Evolutionary conservation across 148 eudicot genomes (phyloP).

Genomic region (Agrostemma githago): DNA sequence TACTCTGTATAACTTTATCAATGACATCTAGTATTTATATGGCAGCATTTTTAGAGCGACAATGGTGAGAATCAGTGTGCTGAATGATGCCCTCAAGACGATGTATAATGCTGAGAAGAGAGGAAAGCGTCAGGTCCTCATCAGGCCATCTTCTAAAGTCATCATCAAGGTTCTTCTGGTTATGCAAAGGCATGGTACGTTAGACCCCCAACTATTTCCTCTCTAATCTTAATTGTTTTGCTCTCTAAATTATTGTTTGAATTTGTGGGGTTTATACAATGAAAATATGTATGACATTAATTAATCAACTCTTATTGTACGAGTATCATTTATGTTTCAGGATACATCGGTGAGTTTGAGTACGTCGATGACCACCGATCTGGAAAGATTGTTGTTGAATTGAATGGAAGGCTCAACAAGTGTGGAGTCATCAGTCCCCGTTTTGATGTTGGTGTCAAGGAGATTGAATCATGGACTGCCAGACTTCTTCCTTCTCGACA

Average conservation of each 20-base stretch:
- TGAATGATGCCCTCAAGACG: constrained; percentile 88
- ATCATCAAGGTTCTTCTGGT: constrained; percentile 76
- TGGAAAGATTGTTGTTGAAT: constrained; percentile 89
- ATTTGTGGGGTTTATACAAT: background rate
- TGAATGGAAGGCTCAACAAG: constrained; percentile 76
- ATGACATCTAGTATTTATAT: background rate
- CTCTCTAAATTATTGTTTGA: background rate
- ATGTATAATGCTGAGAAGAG: constrained; percentile 93
- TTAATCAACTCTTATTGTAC: background rate
- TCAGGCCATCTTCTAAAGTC: constrained; percentile 79
- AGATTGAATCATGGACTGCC: constrained; percentile 82
- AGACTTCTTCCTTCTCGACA: constrained; percentile 83
- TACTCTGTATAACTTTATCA: too few relatives aligned
- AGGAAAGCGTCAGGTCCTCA: constrained; percentile 81
- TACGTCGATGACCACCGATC: constrained; percentile 86
- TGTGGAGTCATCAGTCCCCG: constrained; percentile 89
- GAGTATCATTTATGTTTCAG: constrained; percentile 19
- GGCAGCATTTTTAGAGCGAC: constrained; percentile 27
- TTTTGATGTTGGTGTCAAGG: constrained; percentile 80
- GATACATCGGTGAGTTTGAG: constrained; percentile 91
- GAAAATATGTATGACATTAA: background rate
- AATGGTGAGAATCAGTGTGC: constrained; percentile 83
- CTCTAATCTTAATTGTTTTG: background rate
- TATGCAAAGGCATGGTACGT: constrained; percentile 82
- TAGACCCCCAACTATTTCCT: background rate